phyloP scores from a whole-genome alignment of 2,329 filamentous ascomycete species.

The Kalaharituber pfeilii region DNA sequence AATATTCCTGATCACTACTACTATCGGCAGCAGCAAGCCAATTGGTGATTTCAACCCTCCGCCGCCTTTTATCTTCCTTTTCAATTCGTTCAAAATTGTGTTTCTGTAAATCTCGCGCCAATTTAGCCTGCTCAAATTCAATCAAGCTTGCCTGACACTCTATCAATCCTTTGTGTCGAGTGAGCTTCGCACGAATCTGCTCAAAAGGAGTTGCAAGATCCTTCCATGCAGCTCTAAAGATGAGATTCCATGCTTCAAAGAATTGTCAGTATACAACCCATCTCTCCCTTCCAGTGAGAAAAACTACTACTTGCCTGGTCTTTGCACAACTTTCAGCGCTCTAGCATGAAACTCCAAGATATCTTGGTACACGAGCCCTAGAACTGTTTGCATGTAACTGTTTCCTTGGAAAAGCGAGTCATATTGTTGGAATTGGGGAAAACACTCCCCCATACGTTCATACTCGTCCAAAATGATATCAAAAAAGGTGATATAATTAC shows the following conservation, averaged over 20 bases:
- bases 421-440: slow-evolving; percentile 27
- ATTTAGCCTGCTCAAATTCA: slow-evolving; percentile 21
- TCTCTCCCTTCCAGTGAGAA: slow-evolving; percentile 6
- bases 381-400: slow-evolving; percentile 23
- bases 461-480: slow-evolving; percentile 28
- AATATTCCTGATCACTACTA: slow-evolving; percentile 20
- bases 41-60: slow-evolving; percentile 11
- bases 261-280: slow-evolving; percentile 23
- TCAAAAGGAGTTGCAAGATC: too few relatives aligned
- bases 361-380: slow-evolving; percentile 27
- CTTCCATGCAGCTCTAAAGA: slow-evolving; percentile 24
- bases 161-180: slow-evolving; percentile 23
- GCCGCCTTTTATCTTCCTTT: slow-evolving; percentile 14
- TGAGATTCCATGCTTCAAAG: slow-evolving; percentile 26
- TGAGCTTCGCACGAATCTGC: slow-evolving; percentile 24
- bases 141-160: slow-evolving; percentile 23
- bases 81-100: slow-evolving; percentile 15
- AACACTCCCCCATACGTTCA: slow-evolving; percentile 27
- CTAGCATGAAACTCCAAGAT: slow-evolving; percentile 28
- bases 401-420: slow-evolving; percentile 23
- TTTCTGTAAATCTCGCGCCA: slow-evolving; percentile 21
- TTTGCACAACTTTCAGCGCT: slow-evolving; percentile 25
- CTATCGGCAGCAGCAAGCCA: slow-evolving; percentile 19
- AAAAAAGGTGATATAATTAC: slow-evolving; percentile 25
- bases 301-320: too few relatives aligned